Evolutionary conservation across 495 filamentous ascomycete species (phyloP).

Genomic region (Elasticomyces elasticus): DNA sequence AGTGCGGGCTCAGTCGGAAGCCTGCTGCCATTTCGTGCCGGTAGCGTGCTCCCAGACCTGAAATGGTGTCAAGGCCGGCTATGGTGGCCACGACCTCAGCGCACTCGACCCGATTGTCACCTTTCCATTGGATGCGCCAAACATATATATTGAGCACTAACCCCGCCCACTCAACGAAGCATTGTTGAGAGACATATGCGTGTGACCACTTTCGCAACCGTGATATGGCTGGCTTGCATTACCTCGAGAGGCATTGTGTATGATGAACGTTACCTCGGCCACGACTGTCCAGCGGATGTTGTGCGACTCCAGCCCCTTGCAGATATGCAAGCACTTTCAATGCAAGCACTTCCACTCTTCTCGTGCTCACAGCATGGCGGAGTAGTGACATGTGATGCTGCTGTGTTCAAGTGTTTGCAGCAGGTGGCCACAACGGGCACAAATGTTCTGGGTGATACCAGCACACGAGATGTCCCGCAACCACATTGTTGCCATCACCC

Average conservation of each 20-base stretch:
- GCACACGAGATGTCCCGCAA: background rate
- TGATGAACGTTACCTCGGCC: background rate
- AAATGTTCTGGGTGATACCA: background rate
- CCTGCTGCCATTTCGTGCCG: background rate
- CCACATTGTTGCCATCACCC: background rate
- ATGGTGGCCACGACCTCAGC: background rate
- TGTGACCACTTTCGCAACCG: background rate
- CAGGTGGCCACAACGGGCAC: background rate
- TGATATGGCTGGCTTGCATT: constrained; percentile 1
- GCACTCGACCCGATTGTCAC: background rate
- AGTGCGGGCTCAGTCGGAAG: background rate
- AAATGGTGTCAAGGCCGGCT: background rate
- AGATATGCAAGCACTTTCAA: constrained; percentile 12
- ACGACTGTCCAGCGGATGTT: background rate
- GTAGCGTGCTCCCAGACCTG: background rate
- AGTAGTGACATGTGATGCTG: background rate
- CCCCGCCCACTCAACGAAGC: background rate
- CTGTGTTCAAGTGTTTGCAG: constrained; percentile 9
- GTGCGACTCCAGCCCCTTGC: constrained; percentile 8
- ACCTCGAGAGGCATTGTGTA: background rate
- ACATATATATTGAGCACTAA: background rate
- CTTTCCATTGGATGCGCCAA: background rate
- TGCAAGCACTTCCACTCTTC: constrained; percentile 4
- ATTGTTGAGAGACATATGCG: background rate
- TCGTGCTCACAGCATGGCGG: background rate